Evolutionary conservation across 177 flowering plant species (phyloP).

Genomic region (Vitis hybrid): DNA sequence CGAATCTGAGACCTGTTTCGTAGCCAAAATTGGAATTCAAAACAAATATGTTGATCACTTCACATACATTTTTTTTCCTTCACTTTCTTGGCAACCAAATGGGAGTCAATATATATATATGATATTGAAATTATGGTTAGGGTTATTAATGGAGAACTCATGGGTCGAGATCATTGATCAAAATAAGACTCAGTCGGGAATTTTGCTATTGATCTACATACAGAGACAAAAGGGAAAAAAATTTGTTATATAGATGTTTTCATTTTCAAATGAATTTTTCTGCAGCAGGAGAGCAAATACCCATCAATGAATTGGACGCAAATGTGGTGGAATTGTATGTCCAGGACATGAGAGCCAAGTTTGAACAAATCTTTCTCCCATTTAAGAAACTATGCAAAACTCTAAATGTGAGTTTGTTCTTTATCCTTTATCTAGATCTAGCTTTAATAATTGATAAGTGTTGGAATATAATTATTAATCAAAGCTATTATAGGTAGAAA

Average conservation of each 20-base stretch:
- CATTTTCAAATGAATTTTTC: not conserved
- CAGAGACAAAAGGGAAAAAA: not conserved
- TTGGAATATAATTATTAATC: not conserved
- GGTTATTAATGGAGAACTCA: too few species aligned
- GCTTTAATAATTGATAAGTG: not conserved
- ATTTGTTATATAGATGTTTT: not conserved
- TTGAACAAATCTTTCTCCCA: slow-evolving; percentile 50
- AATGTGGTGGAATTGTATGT: slow-evolving; percentile 53
- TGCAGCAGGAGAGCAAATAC: slow-evolving; percentile 60
- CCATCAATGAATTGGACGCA: slow-evolving; percentile 49
- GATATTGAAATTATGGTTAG: too few species aligned
- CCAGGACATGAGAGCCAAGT: slow-evolving; percentile 48
- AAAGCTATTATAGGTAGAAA: slow-evolving; percentile 54
- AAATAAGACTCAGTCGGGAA: too few species aligned
- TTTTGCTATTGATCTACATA: not conserved
- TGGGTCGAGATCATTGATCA: too few species aligned
- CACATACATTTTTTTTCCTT: not conserved
- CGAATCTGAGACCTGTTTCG: too few species aligned
- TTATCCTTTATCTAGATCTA: not conserved
- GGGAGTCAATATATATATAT: too few species aligned
- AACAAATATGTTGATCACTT: too few species aligned
- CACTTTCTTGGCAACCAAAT: too few species aligned
- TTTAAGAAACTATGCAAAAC: slow-evolving; percentile 51
- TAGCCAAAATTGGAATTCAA: too few species aligned
- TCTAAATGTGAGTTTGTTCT: slow-evolving; percentile 38